phyloP scores from a whole-genome alignment of 495 filamentous ascomycete species.

The Aspergillus haitiensis region DNA sequence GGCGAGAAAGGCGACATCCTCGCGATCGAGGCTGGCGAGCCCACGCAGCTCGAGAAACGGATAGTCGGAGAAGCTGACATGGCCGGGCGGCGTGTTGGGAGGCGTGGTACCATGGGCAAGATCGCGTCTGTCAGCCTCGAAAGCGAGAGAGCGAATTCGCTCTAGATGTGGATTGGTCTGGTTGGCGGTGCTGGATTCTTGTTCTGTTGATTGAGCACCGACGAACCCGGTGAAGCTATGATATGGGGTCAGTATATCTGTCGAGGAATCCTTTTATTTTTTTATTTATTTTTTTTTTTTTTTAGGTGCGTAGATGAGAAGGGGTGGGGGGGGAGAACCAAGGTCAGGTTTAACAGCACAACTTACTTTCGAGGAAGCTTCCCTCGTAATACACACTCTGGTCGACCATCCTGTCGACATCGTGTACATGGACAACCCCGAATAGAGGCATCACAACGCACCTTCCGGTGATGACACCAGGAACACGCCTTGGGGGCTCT shows the following conservation, averaged over 20 bases:
- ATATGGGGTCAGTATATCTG: neutral
- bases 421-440: constrained; percentile 51
- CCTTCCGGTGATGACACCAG: constrained; percentile 53
- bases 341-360: no score
- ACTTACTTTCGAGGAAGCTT: constrained; percentile 34
- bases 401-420: constrained; percentile 46
- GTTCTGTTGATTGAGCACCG: constrained; percentile 4
- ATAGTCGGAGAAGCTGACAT: constrained; percentile 32
- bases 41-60: constrained; percentile 39
- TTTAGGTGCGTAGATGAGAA: no score
- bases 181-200: constrained; percentile 6
- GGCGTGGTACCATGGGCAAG: neutral
- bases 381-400: constrained; percentile 36
- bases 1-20: constrained; percentile 46
- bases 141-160: constrained; percentile 9
- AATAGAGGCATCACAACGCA: constrained; percentile 53
- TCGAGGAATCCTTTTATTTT: neutral
- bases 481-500: constrained; percentile 48
- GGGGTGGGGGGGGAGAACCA: no score
- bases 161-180: constrained; percentile 18
- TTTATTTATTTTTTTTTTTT: no score
- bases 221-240: constrained; percentile 16
- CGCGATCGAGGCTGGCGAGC: constrained; percentile 37
- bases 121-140: constrained; percentile 7
- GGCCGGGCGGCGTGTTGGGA: constrained; percentile 5